Evolutionary conservation across 129 eudicot genomes (phyloP), one percentile per base, ranked within the genome.

Genomic region (Calendula officinalis): DNA sequence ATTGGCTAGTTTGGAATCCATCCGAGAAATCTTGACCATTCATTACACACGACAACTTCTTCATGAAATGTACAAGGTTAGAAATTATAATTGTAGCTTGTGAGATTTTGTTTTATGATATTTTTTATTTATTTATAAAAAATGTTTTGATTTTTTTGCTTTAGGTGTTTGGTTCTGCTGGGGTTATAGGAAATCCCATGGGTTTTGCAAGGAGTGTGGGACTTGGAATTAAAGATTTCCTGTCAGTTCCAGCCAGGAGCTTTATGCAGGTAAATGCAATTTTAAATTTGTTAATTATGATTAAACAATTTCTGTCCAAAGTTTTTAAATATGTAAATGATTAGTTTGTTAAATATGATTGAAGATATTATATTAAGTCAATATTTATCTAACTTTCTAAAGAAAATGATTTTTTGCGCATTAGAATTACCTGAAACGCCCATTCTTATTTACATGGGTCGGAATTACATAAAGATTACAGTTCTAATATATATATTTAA

Each of bases 161-260:
- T 75, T 80, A 92, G 99, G 89, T 92, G 6, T 92, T 92, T 75
- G 99, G 96, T 64, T 92, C 99, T 67, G 96, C 99, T 75, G 99
- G 99, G n/a, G 95, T 92, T 45, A 83, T 92, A 36, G 99, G 99
- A 43, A 88, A 92, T 75, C 99, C 99, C 59, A 75, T 88, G 84
- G 99, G 99, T 47, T 92, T 92, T 66, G 99, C 96, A 30, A 85
- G 99, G 72, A 92, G 87, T 36, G 75, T 92, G 53, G 91, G 99
- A 39, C 89, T 78, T 49, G 99, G 99, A 11, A 78, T 92, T 56
- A 88, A 78, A 80, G 99, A 92, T 65, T 92, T 92, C 59, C 73
- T 92, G 67, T 92, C 96, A 17, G 96, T 85, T 76, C 98, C 98
- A 42, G 85, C 91, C 45, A 83, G 80, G 74, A 86, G 86, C 72